These are phyloP conservation scores for Avicennia marina DNA, from an alignment of 257 asterid species.

Conservation along the genomic window DNA sequence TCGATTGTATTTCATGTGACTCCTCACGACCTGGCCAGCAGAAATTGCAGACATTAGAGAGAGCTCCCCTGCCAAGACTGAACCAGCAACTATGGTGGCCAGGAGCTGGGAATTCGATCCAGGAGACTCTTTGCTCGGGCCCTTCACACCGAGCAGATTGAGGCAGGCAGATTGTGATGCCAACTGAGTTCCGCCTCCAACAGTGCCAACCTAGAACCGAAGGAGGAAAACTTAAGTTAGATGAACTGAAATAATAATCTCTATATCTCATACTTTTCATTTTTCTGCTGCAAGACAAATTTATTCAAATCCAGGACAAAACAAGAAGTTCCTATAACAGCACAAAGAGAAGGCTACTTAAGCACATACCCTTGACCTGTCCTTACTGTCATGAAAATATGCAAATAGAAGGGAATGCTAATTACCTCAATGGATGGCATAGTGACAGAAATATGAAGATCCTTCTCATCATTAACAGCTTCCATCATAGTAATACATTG, in stretches of 20 bases:
- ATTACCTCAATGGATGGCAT: slow-evolving; percentile 98
- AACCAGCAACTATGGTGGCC: slow-evolving; percentile 70
- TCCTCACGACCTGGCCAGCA: too few relatives aligned
- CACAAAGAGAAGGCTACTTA: too few relatives aligned
- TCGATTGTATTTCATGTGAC: too few relatives aligned
- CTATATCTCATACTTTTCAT: too few relatives aligned
- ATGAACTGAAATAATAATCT: too few relatives aligned
- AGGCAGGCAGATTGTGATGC: slow-evolving; percentile 87
- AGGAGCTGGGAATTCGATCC: slow-evolving; percentile 62
- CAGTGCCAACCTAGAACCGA: slow-evolving; percentile 65
- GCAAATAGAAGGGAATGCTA: slow-evolving; percentile 9
- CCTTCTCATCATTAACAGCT: slow-evolving; percentile 63
- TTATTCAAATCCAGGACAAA: too few relatives aligned
- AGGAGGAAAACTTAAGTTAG: too few relatives aligned
- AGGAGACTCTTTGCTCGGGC: slow-evolving; percentile 69
- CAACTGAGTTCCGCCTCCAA: slow-evolving; percentile 85
- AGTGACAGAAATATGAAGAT: slow-evolving; percentile 78
- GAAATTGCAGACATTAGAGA: slow-evolving; percentile 85
- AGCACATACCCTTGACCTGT: too few relatives aligned
- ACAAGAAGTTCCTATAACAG: too few relatives aligned
- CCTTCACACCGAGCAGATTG: slow-evolving; percentile 76
- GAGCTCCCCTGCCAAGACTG: slow-evolving; percentile 77
- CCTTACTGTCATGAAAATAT: too few relatives aligned
- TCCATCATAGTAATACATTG: slow-evolving; percentile 97
- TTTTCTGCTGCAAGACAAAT: too few relatives aligned